phyloP scores from a whole-genome alignment of 345 rosid genomes.

The Gossypium arboreum region DNA sequence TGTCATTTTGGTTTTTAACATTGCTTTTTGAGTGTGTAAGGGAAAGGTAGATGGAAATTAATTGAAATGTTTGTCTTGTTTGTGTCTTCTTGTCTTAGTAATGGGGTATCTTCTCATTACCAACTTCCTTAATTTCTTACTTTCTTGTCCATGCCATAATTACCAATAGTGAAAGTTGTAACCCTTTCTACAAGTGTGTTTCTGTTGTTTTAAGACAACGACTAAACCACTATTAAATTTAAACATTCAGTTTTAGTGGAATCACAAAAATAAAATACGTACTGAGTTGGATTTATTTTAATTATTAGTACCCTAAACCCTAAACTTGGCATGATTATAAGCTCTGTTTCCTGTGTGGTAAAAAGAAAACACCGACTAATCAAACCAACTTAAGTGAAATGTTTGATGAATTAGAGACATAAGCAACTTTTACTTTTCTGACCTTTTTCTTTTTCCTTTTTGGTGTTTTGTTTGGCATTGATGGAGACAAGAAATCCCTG shows the following conservation, averaged over 20 bases:
- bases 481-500: conserved; percentile 26
- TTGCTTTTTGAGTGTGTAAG: neutral
- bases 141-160: neutral
- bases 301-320: too few relatives aligned
- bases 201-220: neutral
- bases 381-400: conserved; percentile 17
- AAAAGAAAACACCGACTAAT: neutral
- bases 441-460: conserved; percentile 19
- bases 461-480: conserved; percentile 21
- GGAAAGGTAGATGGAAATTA: conserved; percentile 12
- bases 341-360: too few relatives aligned
- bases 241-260: too few relatives aligned
- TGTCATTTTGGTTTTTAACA: neutral
- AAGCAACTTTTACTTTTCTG: conserved; percentile 23
- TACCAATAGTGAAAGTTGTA: neutral
- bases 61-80: neutral
- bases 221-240: neutral
- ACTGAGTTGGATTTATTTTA: too few relatives aligned
- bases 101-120: neutral
- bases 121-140: conserved; percentile 15
- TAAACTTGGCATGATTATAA: too few relatives aligned
- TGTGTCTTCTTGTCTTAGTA: conserved; percentile 28
- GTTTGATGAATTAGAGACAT: conserved; percentile 30
- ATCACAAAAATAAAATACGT: too few relatives aligned
- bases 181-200: neutral